Percentiles rank a stretch among this genome's conserved stretches.
phyloP scores from a whole-genome alignment of 768 basidiomycete species.

The Lentinula raphanica region DNA sequence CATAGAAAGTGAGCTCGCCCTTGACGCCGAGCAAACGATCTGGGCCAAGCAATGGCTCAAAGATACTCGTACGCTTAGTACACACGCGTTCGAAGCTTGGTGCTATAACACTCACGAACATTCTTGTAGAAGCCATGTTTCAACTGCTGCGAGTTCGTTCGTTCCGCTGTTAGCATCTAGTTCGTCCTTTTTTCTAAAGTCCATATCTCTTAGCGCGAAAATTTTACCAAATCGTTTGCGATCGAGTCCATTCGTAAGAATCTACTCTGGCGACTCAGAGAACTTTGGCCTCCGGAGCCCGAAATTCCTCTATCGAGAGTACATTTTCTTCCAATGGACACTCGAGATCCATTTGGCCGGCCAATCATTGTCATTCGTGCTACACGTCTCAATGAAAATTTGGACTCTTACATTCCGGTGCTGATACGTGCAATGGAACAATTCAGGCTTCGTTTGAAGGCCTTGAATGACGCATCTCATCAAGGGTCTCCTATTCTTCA shows the following conservation, averaged over 20 bases:
- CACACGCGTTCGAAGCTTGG: background rate
- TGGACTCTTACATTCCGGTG: conserved; percentile 24
- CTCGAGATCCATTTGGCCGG: conserved; percentile 57
- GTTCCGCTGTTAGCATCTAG: conserved; percentile 4
- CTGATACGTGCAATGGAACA: conserved; percentile 50
- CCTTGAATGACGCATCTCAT: conserved; percentile 33
- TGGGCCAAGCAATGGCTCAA: conserved; percentile 60
- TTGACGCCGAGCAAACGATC: conserved; percentile 38
- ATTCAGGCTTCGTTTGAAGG: conserved; percentile 51
- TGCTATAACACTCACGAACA: background rate
- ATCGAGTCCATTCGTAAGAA: conserved; percentile 52
- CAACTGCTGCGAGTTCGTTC: conserved; percentile 56
- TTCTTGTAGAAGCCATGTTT: conserved; percentile 45
- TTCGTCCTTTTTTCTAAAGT: conserved; percentile 8
- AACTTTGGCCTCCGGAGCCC: conserved; percentile 33
- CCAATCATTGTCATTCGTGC: conserved; percentile 58
- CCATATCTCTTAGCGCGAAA: conserved; percentile 48
- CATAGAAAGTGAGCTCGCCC: conserved; percentile 51
- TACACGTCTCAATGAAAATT: conserved; percentile 31
- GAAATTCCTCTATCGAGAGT: conserved; percentile 31
- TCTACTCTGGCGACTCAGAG: conserved; percentile 51
- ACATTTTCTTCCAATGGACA: conserved; percentile 48
- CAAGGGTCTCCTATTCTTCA: conserved; percentile 46
- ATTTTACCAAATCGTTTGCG: conserved; percentile 58
- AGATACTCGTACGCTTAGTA: conserved; percentile 51